phyloP scores from a whole-genome alignment of 2,329 filamentous ascomycete species.

The Fusarium longipes region DNA sequence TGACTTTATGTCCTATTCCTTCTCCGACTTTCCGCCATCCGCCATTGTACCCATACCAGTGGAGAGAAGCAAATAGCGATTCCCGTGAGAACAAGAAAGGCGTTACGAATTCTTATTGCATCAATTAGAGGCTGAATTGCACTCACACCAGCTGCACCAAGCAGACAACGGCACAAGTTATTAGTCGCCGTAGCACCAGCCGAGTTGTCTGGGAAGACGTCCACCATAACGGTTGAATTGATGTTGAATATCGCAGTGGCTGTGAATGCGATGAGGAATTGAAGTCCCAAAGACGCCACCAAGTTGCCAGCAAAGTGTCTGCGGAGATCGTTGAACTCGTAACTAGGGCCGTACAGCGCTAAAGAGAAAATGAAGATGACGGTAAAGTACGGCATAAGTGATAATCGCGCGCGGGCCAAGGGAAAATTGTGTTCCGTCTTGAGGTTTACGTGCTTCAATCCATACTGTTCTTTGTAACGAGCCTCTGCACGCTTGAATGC shows the following conservation, averaged over 20 bases:
- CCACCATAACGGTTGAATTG: neutral
- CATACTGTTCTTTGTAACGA: neutral
- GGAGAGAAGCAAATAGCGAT: neutral
- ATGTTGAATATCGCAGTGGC: conserved; percentile 10
- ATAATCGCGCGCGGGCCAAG: neutral
- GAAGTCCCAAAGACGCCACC: neutral
- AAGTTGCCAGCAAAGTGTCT: neutral
- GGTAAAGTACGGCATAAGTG: neutral
- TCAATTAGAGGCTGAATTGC: conserved; percentile 1
- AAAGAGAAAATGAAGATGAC: neutral
- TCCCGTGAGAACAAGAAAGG: neutral
- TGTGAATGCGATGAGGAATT: conserved; percentile 1
- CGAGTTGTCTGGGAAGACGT: neutral
- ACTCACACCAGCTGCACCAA: neutral
- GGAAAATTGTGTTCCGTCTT: neutral
- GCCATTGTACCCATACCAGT: conserved; percentile 2
- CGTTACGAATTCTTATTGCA: neutral
- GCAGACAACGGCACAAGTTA: neutral
- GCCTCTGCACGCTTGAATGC: neutral
- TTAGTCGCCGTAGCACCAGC: neutral
- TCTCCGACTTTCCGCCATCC: neutral
- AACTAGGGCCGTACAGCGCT: neutral
- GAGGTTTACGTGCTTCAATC: neutral
- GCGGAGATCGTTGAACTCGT: neutral
- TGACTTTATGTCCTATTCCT: neutral